Evolutionary conservation across 1,284 basidiomycete species (phyloP), one percentile per base, ranked within the genome.

Genomic region (Singerocomus inundabilis): DNA sequence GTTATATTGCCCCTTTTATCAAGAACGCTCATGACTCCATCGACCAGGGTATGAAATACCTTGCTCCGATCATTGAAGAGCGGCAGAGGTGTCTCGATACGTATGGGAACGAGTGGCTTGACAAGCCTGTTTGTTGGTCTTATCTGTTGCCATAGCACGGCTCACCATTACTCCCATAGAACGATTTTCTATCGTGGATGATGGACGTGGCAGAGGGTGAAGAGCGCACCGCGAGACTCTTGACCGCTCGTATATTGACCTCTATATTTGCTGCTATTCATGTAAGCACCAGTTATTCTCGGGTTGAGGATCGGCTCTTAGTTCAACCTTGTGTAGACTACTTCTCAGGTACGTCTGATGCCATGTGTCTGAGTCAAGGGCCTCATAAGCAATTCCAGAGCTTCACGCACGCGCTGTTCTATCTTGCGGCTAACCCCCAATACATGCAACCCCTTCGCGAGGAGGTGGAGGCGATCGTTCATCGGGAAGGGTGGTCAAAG

Each of bases 401-500:
- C 13, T 68, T 75, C 39, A 65, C 69, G 0, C 67, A 72, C 21
- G 70, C 65, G 2, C 42, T 78, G 0, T 67, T 67, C 37, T 57
- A 63, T 25, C 62, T 78, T 7, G 72, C 71, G 0, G 60, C 66
- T 0, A 55, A 72, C 29, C 74, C 73, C 1, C 65, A 73, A 44
- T 72, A 69, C 42, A 46, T 73, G 1, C 51, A 65, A 33, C 64
- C 65, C 0, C 60, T 80, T n/a, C 73, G 75, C 2, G 70, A 75
- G 37, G 79, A 80, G 54, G 65, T 74, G 4, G 70, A 75, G 25
- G 32, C 54, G 3, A 56, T 72, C 5, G 51, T 77, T 3, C 51
- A 52, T 0, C 50, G 65, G 32, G 67, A 76, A 6, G 78, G 77
- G 1, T 77, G 77, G 75, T 69, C 74, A 5, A 77, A 75, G 53